Evolutionary conservation across 2,329 filamentous ascomycete genomes (phyloP), one percentile per base, ranked within the genome.

Genomic region (Seiridium unicorne): DNA sequence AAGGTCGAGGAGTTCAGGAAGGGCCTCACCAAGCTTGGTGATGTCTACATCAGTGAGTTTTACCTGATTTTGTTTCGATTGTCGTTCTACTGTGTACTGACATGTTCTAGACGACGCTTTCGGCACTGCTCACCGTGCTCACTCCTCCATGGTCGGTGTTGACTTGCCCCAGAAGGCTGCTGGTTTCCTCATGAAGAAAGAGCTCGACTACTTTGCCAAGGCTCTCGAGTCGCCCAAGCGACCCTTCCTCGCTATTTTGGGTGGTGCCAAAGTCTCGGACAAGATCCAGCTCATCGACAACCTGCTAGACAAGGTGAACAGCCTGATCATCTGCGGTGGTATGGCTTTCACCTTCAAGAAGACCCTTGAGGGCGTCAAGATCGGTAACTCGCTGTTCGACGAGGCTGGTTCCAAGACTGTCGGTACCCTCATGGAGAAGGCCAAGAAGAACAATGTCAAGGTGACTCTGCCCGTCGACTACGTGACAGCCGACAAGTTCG

Each of bases 311-410:
- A 98, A 99, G 87, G 93, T 99, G 78, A 87, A 99, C 86, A 95
- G 89, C 77, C 86, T 99, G 67, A 90, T 99, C 79, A 90, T 99
- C 80, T 97, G 94, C 77, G 95, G 95, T 74, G 95, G 84, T 71
- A 99, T 99, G 95, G 93, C 95, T 64, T 99, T 98, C 83, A 99
- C 95, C 70, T 99, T 99, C 87, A 98, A 98, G 87, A 99, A 99
- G 87, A 94, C 92, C n/a, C 86, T 98, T 60, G 87, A 97, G 80
- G 84, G 86, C 74, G 89, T 98, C 72, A 85, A 89, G 77, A 99
- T 99, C 68, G 95, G 95, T 63, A 88, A 88, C 82, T 95, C 84
- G 57, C 85, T 99, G 71, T 99, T 96, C 75, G 95, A 99, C 71
- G 92, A 97, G 83, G 89, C 89, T 57, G 95, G 95, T 69, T 86